These are phyloP conservation scores for Xerocomellus dryophilus DNA, from an alignment of 768 basidiomycete species.

Conservation along the genomic window DNA sequence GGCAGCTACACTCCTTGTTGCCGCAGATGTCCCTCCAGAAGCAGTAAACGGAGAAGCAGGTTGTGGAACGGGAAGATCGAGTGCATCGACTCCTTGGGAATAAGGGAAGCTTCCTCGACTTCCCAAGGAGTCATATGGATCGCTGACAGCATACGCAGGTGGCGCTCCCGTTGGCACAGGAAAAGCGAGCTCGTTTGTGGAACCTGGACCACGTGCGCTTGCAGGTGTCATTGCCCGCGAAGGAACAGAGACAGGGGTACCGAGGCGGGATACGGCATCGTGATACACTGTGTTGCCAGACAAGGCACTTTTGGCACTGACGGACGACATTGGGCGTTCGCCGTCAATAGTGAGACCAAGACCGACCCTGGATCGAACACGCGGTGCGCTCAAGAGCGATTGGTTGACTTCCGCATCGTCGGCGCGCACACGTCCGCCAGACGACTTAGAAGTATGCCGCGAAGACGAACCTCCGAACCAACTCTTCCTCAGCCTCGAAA, in stretches of 20 bases:
- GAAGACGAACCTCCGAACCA: slow-evolving; percentile 51
- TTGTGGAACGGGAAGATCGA: slow-evolving; percentile 58
- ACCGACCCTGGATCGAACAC: slow-evolving; percentile 28
- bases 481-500: slow-evolving; percentile 51
- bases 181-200: slow-evolving; percentile 4
- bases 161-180: slow-evolving; percentile 27
- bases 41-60: slow-evolving; percentile 51
- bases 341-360: slow-evolving; percentile 40
- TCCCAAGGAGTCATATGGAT: slow-evolving; percentile 30
- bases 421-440: slow-evolving; percentile 19
- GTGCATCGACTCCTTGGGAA: slow-evolving; percentile 40
- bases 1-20: slow-evolving; percentile 11
- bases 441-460: slow-evolving; percentile 29
- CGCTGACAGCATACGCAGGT: slow-evolving; percentile 30
- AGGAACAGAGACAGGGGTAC: slow-evolving; percentile 41
- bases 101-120: slow-evolving; percentile 25
- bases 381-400: slow-evolving; percentile 32
- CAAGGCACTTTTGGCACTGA: slow-evolving; percentile 51
- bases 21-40: slow-evolving; percentile 33
- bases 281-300: slow-evolving; percentile 61
- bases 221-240: slow-evolving; percentile 49
- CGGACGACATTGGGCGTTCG: slow-evolving; percentile 53
- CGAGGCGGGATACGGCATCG: slow-evolving; percentile 52
- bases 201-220: slow-evolving; percentile 20
- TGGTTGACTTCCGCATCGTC: slow-evolving; percentile 51